Evolutionary conservation across 208 protist species (phyloP).

Genomic region (Crithidia mellificae): DNA sequence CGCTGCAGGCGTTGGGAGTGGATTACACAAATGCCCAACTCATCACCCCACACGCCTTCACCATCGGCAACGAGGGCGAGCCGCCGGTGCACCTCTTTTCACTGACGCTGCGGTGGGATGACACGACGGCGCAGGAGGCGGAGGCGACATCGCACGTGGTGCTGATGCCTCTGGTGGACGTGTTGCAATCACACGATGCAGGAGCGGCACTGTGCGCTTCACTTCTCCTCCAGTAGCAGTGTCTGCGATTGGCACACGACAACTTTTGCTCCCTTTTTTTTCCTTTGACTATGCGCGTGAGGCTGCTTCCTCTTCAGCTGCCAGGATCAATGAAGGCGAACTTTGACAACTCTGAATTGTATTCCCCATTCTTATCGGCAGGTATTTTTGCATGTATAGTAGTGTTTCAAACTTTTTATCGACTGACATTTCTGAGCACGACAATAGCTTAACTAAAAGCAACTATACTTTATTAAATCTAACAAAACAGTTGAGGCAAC

Average conservation of each 20-base stretch:
- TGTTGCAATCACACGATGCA: conserved; percentile 46
- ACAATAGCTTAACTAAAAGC: too few relatives aligned
- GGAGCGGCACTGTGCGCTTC: conserved; percentile 57
- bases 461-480: too few relatives aligned
- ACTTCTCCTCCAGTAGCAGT: conserved; percentile 14
- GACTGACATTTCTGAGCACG: too few relatives aligned
- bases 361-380: too few relatives aligned
- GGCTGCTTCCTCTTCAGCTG: too few relatives aligned
- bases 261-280: not conserved
- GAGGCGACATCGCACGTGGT: conserved; percentile 17
- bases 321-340: too few relatives aligned
- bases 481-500: too few relatives aligned
- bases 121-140: conserved; percentile 26
- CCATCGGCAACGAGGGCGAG: conserved; percentile 68
- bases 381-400: too few relatives aligned
- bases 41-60: conserved; percentile 34
- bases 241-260: too few relatives aligned
- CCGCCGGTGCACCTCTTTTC: conserved; percentile 49
- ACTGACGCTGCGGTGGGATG: conserved; percentile 24
- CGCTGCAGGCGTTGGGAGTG: conserved; percentile 40
- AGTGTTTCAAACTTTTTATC: too few relatives aligned
- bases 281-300: too few relatives aligned
- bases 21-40: conserved; percentile 18
- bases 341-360: too few relatives aligned
- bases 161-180: conserved; percentile 47